Percentiles rank a stretch among this genome's conserved stretches.
These are phyloP conservation scores for Wickerhamomyces ciferrii DNA, from an alignment of 805 yeast genomes.

Conservation along the genomic window DNA sequence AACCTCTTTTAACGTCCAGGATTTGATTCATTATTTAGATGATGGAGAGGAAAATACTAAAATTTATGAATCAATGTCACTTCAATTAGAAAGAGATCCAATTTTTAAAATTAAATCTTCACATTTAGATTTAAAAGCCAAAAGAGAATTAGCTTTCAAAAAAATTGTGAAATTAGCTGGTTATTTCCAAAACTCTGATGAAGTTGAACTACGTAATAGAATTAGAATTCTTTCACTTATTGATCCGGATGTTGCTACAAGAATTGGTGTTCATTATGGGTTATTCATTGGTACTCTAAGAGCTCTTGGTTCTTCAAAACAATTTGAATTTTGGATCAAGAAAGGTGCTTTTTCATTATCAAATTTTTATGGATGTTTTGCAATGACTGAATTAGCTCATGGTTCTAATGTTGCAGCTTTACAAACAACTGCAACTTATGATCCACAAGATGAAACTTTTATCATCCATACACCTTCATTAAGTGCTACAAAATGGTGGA, in stretches of 20 bases:
- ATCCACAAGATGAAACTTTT: slow-evolving; percentile 59
- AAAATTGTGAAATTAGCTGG: slow-evolving; percentile 53
- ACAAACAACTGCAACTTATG: slow-evolving; percentile 88
- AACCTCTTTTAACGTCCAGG: slow-evolving; percentile 32
- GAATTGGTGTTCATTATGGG: slow-evolving; percentile 81
- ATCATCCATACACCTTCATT: slow-evolving; percentile 79
- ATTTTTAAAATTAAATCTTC: slow-evolving; percentile 45
- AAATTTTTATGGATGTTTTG: slow-evolving; percentile 72
- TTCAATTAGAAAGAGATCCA: slow-evolving; percentile 62
- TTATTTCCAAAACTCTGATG: slow-evolving; percentile 24
- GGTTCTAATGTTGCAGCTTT: slow-evolving; percentile 93
- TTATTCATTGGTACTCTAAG: slow-evolving; percentile 69
- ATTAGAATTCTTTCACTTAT: slow-evolving; percentile 49
- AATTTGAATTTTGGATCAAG: slow-evolving; percentile 77
- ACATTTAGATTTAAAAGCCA: slow-evolving; percentile 43
- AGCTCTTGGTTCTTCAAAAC: slow-evolving; percentile 79
- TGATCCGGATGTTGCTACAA: slow-evolving; percentile 72
- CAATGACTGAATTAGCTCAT: slow-evolving; percentile 90
- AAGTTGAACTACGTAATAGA: slow-evolving; percentile 40
- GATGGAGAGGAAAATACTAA: slow-evolving; percentile 37
- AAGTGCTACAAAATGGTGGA: slow-evolving; percentile 98
- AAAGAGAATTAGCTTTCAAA: slow-evolving; percentile 49
- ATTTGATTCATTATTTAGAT: slow-evolving; percentile 47
- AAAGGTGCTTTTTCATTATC: slow-evolving; percentile 29
- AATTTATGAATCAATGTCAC: slow-evolving; percentile 38